Conservation (phyloP, 2,329 filamentous ascomycete species). For the Apiospora pterosperma region DNA sequence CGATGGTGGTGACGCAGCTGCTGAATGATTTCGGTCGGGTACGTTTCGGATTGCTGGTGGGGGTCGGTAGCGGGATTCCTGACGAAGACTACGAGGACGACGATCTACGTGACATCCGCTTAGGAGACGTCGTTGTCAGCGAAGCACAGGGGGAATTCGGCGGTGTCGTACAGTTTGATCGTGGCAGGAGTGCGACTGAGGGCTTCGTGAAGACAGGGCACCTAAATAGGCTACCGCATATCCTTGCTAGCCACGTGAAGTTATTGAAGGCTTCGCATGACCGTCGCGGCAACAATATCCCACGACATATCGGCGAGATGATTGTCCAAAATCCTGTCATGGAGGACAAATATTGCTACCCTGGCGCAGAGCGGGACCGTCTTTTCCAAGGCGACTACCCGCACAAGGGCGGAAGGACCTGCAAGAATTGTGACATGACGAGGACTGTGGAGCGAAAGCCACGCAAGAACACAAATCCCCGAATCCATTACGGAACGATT, state of each 20-base stretch:
- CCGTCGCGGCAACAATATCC: no score
- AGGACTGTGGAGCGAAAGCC: background rate
- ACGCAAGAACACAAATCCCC: background rate
- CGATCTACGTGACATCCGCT: no score
- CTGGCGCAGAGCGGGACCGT: background rate
- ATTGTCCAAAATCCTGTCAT: background rate
- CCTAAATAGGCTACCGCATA: no score
- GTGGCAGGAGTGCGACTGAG: no score
- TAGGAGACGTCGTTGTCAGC: conserved; percentile 30
- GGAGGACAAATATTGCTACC: background rate
- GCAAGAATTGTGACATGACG: background rate
- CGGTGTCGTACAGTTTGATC: conserved; percentile 30
- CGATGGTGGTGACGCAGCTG: no score
- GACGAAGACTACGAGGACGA: conserved; percentile 10
- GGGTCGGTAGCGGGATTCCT: background rate
- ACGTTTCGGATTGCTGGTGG: background rate
- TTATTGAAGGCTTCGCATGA: no score
- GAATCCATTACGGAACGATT: conserved; percentile 6
- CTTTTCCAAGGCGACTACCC: background rate
- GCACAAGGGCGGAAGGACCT: background rate
- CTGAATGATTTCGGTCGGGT: no score
- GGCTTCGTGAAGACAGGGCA: no score
- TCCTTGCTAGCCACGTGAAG: no score
- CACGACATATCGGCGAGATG: no score
- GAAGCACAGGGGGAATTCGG: conserved; percentile 11